A percentile compares a stretch with the other conserved stretches of the same genome.
phyloP scores from a whole-genome alignment of 768 basidiomycete species.

The Phanerodontia chrysosporium region DNA sequence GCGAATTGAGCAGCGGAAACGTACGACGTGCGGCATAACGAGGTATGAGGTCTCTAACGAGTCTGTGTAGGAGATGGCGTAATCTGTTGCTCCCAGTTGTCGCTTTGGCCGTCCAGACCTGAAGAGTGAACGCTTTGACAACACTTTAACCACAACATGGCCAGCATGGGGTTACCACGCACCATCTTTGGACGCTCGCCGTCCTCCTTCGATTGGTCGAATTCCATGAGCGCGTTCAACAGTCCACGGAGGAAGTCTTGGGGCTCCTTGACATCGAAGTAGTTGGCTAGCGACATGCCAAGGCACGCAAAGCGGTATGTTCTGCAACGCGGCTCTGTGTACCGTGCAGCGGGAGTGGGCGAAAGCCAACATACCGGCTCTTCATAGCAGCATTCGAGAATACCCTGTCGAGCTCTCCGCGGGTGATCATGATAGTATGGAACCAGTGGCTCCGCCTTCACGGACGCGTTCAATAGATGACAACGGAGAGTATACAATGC shows the following conservation, averaged over 20 bases:
- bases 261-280: constrained; percentile 78
- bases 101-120: constrained; percentile 55
- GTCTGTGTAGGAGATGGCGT: constrained; percentile 56
- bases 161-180: neutral
- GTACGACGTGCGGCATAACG: constrained; percentile 68
- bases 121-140: constrained; percentile 48
- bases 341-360: neutral
- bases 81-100: constrained; percentile 52
- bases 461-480: constrained; percentile 1
- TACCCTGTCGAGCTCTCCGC: constrained; percentile 64
- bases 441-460: constrained; percentile 80
- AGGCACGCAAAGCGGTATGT: constrained; percentile 81
- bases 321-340: constrained; percentile 33
- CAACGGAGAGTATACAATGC: neutral
- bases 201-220: constrained; percentile 75
- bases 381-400: constrained; percentile 76
- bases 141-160: neutral
- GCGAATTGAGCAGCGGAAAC: constrained; percentile 20
- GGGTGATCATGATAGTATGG: constrained; percentile 79
- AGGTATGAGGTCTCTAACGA: constrained; percentile 66
- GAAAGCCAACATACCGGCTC: constrained; percentile 52
- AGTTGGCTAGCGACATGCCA: constrained; percentile 79
- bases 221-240: constrained; percentile 67
- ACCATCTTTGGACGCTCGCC: constrained; percentile 74
- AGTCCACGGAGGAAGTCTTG: constrained; percentile 77